phyloP scores from a whole-genome alignment of 148 eudicot genomes.

The Arctostaphylos glauca region DNA sequence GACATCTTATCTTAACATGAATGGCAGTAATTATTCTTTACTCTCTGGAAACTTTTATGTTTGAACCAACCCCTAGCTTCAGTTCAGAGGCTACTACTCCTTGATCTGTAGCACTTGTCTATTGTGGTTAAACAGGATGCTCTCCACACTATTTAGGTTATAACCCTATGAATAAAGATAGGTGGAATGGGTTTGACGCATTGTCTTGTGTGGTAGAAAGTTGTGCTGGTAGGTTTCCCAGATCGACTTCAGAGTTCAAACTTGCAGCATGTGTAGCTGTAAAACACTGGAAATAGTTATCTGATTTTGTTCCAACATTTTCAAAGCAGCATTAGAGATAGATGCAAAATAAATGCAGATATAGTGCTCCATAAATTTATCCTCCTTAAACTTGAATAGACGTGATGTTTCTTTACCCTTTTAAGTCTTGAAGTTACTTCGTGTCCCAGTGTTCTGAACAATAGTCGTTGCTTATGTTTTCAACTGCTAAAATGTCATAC shows the following conservation, averaged over 20 bases:
- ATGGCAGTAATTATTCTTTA: background rate
- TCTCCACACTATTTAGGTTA: background rate
- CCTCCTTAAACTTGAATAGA: background rate
- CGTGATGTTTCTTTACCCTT: background rate
- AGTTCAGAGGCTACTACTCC: background rate
- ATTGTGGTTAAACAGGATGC: background rate
- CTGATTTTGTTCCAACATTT: background rate
- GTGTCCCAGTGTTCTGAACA: background rate
- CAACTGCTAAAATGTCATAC: background rate
- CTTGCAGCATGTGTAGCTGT: background rate
- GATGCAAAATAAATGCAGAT: background rate
- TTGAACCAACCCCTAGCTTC: background rate
- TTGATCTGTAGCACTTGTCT: background rate
- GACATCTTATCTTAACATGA: no score
- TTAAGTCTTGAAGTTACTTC: background rate
- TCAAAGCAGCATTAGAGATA: background rate
- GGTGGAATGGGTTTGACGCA: background rate
- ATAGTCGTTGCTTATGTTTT: background rate
- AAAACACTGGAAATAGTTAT: background rate
- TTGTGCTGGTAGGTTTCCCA: background rate
- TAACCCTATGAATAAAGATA: background rate
- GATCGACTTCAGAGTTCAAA: background rate
- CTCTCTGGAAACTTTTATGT: background rate
- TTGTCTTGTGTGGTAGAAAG: background rate
- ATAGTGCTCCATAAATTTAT: background rate